Conservation (phyloP, 106 monocot genomes). For the Dendrobium catenatum region DNA sequence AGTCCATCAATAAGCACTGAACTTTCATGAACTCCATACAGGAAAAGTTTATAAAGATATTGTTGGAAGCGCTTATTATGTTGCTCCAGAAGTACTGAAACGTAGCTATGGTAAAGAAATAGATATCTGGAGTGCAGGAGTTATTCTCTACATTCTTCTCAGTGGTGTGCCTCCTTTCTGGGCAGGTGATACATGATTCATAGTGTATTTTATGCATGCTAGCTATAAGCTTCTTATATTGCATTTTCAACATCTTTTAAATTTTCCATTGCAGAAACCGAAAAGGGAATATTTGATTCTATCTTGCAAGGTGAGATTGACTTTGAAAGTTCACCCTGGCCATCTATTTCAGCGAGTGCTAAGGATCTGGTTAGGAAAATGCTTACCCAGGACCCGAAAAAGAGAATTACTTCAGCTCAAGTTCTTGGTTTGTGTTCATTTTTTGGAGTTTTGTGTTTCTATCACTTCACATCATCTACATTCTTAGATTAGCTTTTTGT, state of each 20-base stretch:
- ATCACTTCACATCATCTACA: background rate
- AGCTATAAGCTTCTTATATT: background rate
- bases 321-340: slow-evolving; percentile 64
- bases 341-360: slow-evolving; percentile 63
- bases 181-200: slow-evolving; percentile 32
- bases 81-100: slow-evolving; percentile 53
- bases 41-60: slow-evolving; percentile 53
- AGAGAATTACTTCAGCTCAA: slow-evolving; percentile 64
- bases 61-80: slow-evolving; percentile 62
- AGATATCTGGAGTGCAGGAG: slow-evolving; percentile 60
- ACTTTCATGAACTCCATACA: slow-evolving; percentile 8
- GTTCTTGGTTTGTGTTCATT: slow-evolving; percentile 39
- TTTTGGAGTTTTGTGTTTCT: background rate
- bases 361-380: slow-evolving; percentile 63
- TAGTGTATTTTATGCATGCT: background rate
- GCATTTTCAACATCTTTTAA: background rate
- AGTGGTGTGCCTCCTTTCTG: slow-evolving; percentile 65
- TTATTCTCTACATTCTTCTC: slow-evolving; percentile 56
- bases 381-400: slow-evolving; percentile 65
- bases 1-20: background rate
- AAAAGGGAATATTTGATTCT: slow-evolving; percentile 81
- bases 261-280: slow-evolving; percentile 41
- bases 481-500: background rate
- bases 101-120: slow-evolving; percentile 50
- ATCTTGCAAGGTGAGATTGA: slow-evolving; percentile 58